A percentile compares a stretch with the other conserved stretches of the same genome.
Evolutionary conservation across 2,329 filamentous ascomycete genomes (phyloP).

Genomic region (Chaetoscypha palmicola): DNA sequence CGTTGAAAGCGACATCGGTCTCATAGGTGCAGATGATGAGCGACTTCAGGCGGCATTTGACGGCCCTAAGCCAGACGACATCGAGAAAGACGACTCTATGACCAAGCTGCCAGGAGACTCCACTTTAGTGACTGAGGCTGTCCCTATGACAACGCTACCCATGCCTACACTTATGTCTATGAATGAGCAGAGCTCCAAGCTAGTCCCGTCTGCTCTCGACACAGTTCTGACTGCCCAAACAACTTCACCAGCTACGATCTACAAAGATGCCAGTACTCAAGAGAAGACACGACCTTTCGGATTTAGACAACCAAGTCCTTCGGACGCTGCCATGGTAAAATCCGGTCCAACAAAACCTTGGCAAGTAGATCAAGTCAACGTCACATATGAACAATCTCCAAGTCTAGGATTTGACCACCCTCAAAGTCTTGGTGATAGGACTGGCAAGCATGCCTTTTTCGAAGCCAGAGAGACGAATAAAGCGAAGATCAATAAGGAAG

Average conservation of each 20-base stretch:
- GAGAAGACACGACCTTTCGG: no score
- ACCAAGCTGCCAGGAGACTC: no score
- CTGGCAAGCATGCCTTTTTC: conserved; percentile 29
- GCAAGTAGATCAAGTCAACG: background rate
- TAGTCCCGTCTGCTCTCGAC: no score
- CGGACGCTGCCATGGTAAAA: conserved; percentile 35
- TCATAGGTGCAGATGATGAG: conserved; percentile 22
- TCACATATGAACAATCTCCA: background rate
- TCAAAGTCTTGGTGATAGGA: conserved; percentile 21
- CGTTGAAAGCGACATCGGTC: conserved; percentile 21
- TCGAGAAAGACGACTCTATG: no score
- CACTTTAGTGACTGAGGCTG: no score
- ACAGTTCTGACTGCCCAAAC: background rate
- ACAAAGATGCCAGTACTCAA: background rate
- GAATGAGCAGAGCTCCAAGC: no score
- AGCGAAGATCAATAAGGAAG: conserved; percentile 12
- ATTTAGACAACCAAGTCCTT: conserved; percentile 31
- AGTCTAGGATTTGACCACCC: background rate
- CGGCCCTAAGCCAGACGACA: no score
- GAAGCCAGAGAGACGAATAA: conserved; percentile 29
- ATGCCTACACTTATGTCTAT: no score
- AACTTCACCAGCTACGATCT: background rate
- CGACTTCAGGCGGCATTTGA: conserved; percentile 21
- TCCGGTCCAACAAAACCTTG: conserved; percentile 3
- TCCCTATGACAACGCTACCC: no score